Evolutionary conservation across 2,329 filamentous ascomycete species (phyloP).

Genomic region (Incumbomyces delicatus): DNA sequence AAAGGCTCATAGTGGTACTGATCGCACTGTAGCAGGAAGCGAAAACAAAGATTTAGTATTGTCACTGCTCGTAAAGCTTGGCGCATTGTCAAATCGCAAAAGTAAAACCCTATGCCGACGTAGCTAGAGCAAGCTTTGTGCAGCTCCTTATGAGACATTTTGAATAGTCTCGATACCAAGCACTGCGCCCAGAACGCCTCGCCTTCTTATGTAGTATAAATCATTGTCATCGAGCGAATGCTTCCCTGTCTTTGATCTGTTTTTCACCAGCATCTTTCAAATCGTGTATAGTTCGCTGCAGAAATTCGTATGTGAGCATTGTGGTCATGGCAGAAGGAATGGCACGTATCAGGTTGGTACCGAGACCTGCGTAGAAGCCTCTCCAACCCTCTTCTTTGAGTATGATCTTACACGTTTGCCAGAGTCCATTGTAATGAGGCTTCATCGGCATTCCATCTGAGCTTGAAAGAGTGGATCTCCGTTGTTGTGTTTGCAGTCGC

Average conservation of each 20-base stretch:
- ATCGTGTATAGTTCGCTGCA: constrained; percentile 5
- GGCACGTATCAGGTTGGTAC: constrained; percentile 93
- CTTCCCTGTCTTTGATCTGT: constrained; percentile 9
- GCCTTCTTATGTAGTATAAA: too few species aligned
- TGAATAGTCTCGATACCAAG: too few species aligned
- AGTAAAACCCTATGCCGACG: too few species aligned
- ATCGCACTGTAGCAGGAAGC: too few species aligned
- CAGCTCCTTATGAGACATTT: too few species aligned
- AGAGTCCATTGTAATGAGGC: constrained; percentile 61
- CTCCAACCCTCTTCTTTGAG: constrained; percentile 86
- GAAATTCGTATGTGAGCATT: constrained; percentile 73
- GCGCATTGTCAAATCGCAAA: too few species aligned
- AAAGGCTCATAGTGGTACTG: too few species aligned
- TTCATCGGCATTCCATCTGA: constrained; percentile 49
- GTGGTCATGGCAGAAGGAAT: constrained; percentile 94
- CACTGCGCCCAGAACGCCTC: too few species aligned
- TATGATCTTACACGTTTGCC: constrained; percentile 76
- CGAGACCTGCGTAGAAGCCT: constrained; percentile 94
- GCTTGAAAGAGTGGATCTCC: constrained; percentile 40
- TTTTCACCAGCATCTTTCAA: constrained; percentile 10
- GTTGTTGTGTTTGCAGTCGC: constrained; percentile 82
- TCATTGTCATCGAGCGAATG: not conserved
- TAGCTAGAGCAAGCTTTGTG: too few species aligned
- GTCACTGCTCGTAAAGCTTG: too few species aligned
- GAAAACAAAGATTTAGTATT: too few species aligned